Percentiles rank a stretch among this genome's conserved stretches.
Evolutionary conservation across 2,329 filamentous ascomycete species (phyloP).

Genomic region (Verticillium dahliae): DNA sequence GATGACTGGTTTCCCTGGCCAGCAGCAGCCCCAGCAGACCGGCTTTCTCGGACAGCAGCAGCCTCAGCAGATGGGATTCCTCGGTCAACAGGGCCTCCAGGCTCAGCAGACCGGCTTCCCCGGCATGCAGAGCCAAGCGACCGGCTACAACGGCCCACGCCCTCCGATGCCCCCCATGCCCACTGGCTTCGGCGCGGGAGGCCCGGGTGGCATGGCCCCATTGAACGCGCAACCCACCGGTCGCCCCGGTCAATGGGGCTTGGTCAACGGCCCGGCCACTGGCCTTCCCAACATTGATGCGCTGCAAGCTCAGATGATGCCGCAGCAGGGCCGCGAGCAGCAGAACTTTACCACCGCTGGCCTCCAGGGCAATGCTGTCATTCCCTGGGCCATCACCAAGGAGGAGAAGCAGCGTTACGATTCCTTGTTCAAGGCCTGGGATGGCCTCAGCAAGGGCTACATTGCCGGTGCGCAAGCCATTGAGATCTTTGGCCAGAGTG

Average conservation of each 20-base stretch:
- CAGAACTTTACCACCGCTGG: constrained; percentile 79
- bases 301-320: constrained; percentile 93
- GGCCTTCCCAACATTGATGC: constrained; percentile 92
- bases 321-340: constrained; percentile 82
- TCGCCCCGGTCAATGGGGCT: constrained; percentile 91
- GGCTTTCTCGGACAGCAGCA: constrained; percentile 48
- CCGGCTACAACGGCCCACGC: constrained; percentile 73
- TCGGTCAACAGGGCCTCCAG: constrained; percentile 52
- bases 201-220: constrained; percentile 57
- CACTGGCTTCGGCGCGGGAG: constrained; percentile 51
- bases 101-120: constrained; percentile 66
- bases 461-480: constrained; percentile 90
- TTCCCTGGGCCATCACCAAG: constrained; percentile 98
- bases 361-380: constrained; percentile 85
- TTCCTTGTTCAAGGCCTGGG: constrained; percentile 91
- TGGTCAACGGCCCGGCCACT: constrained; percentile 86
- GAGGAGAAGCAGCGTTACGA: constrained; percentile 98
- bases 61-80: constrained; percentile 47
- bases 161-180: constrained; percentile 81
- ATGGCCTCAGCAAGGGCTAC: constrained; percentile 86
- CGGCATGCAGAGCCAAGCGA: constrained; percentile 61
- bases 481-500: constrained; percentile 95
- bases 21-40: constrained; percentile 29
- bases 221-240: constrained; percentile 94
- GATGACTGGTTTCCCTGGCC: constrained; percentile 59